A percentile compares a stretch with the other conserved stretches of the same genome.
phyloP scores from a whole-genome alignment of 257 asterid species.

The Solanum habrochaites region DNA sequence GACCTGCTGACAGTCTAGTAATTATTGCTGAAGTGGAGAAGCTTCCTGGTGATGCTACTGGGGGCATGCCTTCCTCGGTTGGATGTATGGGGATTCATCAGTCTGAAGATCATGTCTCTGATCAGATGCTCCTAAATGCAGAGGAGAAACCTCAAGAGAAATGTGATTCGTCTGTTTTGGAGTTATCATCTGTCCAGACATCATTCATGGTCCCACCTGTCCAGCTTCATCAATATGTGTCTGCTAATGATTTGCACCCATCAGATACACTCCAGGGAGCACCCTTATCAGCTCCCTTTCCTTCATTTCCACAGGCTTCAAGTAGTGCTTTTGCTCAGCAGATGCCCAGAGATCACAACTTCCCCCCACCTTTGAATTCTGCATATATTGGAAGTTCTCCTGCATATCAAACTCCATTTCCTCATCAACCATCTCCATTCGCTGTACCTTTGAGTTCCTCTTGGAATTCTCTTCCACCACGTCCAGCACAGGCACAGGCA shows the following conservation, averaged over 20 bases:
- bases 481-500: conserved; percentile 23
- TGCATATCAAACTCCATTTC: conserved; percentile 39
- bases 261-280: conserved; percentile 20
- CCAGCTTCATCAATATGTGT: conserved; percentile 21
- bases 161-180: conserved; percentile 19
- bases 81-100: conserved; percentile 13
- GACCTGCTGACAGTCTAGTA: conserved; percentile 9
- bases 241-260: conserved; percentile 14
- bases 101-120: conserved; percentile 17
- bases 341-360: conserved; percentile 22
- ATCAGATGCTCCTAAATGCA: conserved; percentile 20
- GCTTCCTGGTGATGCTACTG: conserved; percentile 21
- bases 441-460: conserved; percentile 29
- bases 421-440: conserved; percentile 42
- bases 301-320: conserved; percentile 23
- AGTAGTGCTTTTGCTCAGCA: conserved; percentile 28
- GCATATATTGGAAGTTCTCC: conserved; percentile 16
- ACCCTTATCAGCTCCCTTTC: conserved; percentile 15
- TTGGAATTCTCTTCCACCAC: conserved; percentile 46
- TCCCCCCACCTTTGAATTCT: conserved; percentile 8
- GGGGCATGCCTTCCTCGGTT: conserved; percentile 5
- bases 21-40: conserved; percentile 12
- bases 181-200: conserved; percentile 13
- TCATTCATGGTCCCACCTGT: conserved; percentile 8
- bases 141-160: conserved; percentile 23